phyloP scores from a whole-genome alignment of 805 yeast genomes.

The Suhomyces prunicola region DNA sequence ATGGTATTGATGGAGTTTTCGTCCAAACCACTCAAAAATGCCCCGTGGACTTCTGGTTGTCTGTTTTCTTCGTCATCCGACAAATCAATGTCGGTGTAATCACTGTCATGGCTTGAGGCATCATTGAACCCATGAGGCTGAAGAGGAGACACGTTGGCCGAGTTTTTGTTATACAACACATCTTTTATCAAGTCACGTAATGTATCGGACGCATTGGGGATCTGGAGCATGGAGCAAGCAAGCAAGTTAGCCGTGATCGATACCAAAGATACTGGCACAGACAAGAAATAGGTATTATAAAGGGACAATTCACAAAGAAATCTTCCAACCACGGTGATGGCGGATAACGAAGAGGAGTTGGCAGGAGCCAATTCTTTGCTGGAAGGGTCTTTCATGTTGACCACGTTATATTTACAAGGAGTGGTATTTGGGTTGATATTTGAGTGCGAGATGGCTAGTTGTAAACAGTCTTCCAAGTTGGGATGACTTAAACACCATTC shows the following conservation, averaged over 20 bases:
- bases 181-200: constrained; percentile 22
- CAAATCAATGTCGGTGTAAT: constrained; percentile 10
- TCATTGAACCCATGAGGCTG: not conserved
- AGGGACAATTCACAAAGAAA: constrained; percentile 54
- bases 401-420: constrained; percentile 24
- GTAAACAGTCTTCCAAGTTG: constrained; percentile 50
- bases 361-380: constrained; percentile 9
- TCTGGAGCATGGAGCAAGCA: constrained; percentile 52
- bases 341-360: constrained; percentile 37
- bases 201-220: constrained; percentile 41
- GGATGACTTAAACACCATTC: constrained; percentile 48
- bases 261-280: constrained; percentile 44
- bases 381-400: constrained; percentile 4
- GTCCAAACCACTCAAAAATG: constrained; percentile 49
- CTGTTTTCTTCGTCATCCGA: constrained; percentile 40
- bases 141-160: not conserved
- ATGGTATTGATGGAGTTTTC: constrained; percentile 38
- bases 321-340: constrained; percentile 51
- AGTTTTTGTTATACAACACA: constrained; percentile 2
- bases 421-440: constrained; percentile 18
- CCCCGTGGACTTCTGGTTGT: constrained; percentile 41
- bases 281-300: constrained; percentile 47
- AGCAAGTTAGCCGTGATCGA: constrained; percentile 49
- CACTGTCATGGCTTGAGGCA: not conserved
- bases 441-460: constrained; percentile 37